A percentile compares a stretch with the other conserved stretches of the same genome.
phyloP scores from a whole-genome alignment of 768 basidiomycete genomes.

The Tylopilus subfusipes region DNA sequence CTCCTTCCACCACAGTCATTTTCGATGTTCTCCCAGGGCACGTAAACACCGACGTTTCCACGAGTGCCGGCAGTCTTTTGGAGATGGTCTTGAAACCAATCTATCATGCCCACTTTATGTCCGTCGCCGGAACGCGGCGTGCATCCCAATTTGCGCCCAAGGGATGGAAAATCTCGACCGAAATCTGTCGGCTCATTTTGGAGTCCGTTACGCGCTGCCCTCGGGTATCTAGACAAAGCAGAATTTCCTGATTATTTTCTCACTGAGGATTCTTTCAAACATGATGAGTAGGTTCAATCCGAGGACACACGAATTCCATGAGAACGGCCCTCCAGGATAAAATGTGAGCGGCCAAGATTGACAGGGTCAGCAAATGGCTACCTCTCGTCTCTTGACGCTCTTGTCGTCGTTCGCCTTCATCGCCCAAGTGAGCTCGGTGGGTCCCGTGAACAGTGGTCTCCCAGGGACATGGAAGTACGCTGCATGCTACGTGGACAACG shows the following conservation, averaged over 20 bases:
- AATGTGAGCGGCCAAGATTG: background rate
- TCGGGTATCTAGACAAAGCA: background rate
- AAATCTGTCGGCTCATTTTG: background rate
- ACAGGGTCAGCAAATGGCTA: background rate
- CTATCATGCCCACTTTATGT: slow-evolving; percentile 14
- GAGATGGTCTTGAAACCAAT: background rate
- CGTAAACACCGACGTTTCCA: slow-evolving; percentile 5
- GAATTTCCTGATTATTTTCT: too few relatives aligned
- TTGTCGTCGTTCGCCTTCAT: background rate
- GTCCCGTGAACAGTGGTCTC: slow-evolving; percentile 49
- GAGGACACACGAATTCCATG: background rate
- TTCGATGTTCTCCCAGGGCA: background rate
- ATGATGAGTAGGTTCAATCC: background rate
- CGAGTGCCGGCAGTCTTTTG: background rate
- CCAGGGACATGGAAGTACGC: slow-evolving; percentile 56
- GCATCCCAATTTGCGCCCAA: background rate
- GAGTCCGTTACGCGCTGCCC: background rate
- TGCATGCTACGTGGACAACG: slow-evolving; percentile 72
- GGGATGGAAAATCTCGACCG: background rate
- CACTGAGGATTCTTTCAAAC: too few relatives aligned
- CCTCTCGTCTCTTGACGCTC: background rate
- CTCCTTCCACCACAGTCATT: background rate
- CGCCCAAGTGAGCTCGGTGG: background rate
- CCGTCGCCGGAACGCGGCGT: slow-evolving; percentile 19
- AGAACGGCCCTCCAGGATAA: background rate